Evolutionary conservation across 2,329 filamentous ascomycete species (phyloP).

Genomic region (Calcarisporium arbuscula): DNA sequence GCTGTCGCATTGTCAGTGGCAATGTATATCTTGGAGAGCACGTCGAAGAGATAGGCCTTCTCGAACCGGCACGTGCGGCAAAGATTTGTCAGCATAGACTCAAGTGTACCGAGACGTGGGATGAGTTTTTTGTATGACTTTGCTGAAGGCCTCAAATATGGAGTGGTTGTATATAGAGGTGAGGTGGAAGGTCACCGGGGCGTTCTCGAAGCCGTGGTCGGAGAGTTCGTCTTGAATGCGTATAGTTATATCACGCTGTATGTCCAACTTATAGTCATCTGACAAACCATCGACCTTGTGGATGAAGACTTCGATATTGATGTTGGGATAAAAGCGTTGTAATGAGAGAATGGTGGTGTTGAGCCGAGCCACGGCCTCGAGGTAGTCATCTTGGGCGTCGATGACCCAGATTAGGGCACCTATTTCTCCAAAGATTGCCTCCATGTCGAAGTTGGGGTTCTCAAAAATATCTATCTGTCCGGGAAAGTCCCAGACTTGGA

Average conservation of each 20-base stretch:
- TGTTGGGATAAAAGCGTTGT: conserved; percentile 80
- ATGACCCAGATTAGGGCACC: conserved; percentile 98
- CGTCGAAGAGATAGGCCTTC: conserved; percentile 97
- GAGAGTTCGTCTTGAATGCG: conserved; percentile 93
- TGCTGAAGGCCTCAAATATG: conserved; percentile 96
- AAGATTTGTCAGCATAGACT: conserved; percentile 88
- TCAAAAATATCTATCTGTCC: conserved; percentile 87
- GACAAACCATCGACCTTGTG: conserved; percentile 98
- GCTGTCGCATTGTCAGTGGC: conserved; percentile 90
- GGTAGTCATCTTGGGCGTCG: conserved; percentile 95
- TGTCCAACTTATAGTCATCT: conserved; percentile 93
- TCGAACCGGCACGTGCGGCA: conserved; percentile 93
- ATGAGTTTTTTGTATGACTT: conserved; percentile 98
- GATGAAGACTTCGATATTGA: conserved; percentile 97
- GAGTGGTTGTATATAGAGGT: conserved; percentile 98
- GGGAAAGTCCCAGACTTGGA: conserved; percentile 96
- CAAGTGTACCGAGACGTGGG: conserved; percentile 84
- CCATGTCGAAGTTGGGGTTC: conserved; percentile 82
- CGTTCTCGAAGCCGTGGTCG: conserved; percentile 88
- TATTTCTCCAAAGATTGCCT: conserved; percentile 89
- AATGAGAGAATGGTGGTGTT: conserved; percentile 86
- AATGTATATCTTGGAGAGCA: conserved; percentile 97
- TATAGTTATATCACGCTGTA: conserved; percentile 93
- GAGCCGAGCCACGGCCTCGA: conserved; percentile 80
- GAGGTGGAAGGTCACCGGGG: conserved; percentile 88